Evolutionary conservation across 441 rosid species (phyloP).

Genomic region (Bruguiera hainesii): DNA sequence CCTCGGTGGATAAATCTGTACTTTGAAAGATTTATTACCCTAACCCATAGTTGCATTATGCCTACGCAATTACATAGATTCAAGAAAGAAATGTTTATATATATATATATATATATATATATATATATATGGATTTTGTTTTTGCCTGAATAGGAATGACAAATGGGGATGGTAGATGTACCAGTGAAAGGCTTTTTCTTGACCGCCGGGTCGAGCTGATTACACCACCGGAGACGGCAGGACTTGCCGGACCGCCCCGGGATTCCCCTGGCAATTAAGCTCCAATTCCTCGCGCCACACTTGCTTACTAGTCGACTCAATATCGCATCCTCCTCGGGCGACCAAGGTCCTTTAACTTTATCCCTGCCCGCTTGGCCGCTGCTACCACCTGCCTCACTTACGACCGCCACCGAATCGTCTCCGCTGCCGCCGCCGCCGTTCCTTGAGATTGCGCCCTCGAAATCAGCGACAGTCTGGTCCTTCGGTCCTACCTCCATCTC

Average conservation of each 20-base stretch:
- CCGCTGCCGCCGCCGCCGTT: constrained; percentile 10
- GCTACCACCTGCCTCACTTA: constrained; percentile 19
- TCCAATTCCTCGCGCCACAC: constrained; percentile 90
- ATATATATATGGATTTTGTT: neutral
- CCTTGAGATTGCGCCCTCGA: constrained; percentile 2
- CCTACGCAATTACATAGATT: too few relatives aligned
- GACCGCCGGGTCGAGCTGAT: constrained; percentile 87
- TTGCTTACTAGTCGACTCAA: constrained; percentile 53
- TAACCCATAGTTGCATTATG: too few relatives aligned
- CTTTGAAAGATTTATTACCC: too few relatives aligned
- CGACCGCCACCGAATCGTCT: constrained; percentile 21
- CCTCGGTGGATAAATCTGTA: too few relatives aligned
- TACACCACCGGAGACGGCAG: constrained; percentile 87
- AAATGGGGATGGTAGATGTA: constrained; percentile 13
- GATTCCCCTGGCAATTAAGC: constrained; percentile 81
- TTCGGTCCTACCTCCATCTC: too few relatives aligned
- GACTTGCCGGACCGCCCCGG: constrained; percentile 93
- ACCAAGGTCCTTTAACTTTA: constrained; percentile 78
- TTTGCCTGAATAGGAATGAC: neutral
- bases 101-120: too few relatives aligned
- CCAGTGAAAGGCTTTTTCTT: constrained; percentile 87
- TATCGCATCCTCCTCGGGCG: constrained; percentile 81
- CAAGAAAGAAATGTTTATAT: too few relatives aligned
- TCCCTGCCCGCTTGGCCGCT: constrained; percentile 10
- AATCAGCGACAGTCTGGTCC: too few relatives aligned